A percentile compares a stretch with the other conserved stretches of the same genome.
These are phyloP conservation scores for Erodium moschatum DNA, from an alignment of 441 rosid species.

Conservation along the genomic window DNA sequence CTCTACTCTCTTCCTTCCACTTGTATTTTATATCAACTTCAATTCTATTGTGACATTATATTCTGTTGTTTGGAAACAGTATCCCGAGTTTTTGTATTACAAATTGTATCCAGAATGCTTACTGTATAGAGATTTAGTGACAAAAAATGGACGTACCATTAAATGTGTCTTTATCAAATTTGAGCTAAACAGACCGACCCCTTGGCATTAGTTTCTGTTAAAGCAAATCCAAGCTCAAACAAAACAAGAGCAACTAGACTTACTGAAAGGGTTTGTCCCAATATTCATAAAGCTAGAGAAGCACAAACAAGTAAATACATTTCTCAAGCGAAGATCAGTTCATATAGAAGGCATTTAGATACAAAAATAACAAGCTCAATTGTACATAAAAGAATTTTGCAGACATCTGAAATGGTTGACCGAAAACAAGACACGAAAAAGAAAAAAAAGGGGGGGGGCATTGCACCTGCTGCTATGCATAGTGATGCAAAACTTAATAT, in stretches of 20 bases:
- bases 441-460: background rate
- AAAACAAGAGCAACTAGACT: background rate
- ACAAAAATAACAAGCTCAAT: slow-evolving; percentile 30
- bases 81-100: too few relatives aligned
- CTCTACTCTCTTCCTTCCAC: background rate
- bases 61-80: too few relatives aligned
- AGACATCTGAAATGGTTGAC: background rate
- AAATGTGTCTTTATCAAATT: too few relatives aligned
- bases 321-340: background rate
- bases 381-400: slow-evolving; percentile 21
- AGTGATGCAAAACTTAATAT: slow-evolving; percentile 17
- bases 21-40: background rate
- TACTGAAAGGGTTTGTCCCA: background rate
- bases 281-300: background rate
- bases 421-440: background rate
- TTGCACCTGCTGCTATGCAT: slow-evolving; percentile 15
- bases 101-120: too few relatives aligned
- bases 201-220: too few relatives aligned
- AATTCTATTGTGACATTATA: background rate
- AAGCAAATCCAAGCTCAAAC: background rate
- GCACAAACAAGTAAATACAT: background rate
- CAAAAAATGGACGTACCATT: too few relatives aligned
- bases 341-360: slow-evolving; percentile 21
- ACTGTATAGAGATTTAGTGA: too few relatives aligned
- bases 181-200: too few relatives aligned